Percentiles rank a stretch among this genome's conserved stretches.
These are phyloP conservation scores for Lagenaria siceraria DNA, from an alignment of 306 rosid species.

Conservation along the genomic window DNA sequence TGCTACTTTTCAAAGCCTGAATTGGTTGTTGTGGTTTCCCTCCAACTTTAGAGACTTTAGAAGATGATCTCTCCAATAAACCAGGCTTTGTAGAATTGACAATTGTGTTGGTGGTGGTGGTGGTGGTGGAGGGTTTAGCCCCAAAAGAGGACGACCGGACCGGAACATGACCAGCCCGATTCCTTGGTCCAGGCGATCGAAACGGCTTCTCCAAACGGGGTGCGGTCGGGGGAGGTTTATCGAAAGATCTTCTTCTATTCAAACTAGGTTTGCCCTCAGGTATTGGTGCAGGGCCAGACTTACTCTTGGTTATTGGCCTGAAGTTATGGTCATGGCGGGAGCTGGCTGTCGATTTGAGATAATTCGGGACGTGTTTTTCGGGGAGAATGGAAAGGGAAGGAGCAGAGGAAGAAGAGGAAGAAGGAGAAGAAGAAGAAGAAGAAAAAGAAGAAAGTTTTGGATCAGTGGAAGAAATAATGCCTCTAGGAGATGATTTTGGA, in stretches of 20 bases:
- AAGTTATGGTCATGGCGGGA: constrained; percentile 29
- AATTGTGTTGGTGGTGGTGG: constrained; percentile 16
- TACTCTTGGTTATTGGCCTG: neutral
- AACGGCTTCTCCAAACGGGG: constrained; percentile 32
- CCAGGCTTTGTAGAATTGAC: neutral
- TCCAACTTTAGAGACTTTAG: neutral
- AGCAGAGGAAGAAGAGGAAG: constrained; percentile 2
- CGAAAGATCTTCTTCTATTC: constrained; percentile 77
- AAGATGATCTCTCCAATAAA: neutral
- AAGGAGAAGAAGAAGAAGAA: neutral
- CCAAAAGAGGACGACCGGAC: neutral
- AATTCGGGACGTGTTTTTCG: constrained; percentile 45
- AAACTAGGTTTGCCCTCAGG: constrained; percentile 13
- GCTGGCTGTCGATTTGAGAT: constrained; percentile 52
- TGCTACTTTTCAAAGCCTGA: neutral
- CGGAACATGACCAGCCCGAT: constrained; percentile 7
- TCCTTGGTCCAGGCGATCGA: constrained; percentile 42
- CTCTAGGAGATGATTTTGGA: constrained; percentile 18
- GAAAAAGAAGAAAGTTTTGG: neutral
- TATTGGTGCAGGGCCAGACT: neutral
- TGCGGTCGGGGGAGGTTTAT: constrained; percentile 41
- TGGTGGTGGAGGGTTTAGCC: constrained; percentile 13
- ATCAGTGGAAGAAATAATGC: neutral
- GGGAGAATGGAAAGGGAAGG: constrained; percentile 4
- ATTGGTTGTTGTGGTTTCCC: neutral